phyloP scores from a whole-genome alignment of 106 monocot species.

The Dendrobium chrysotoxum region DNA sequence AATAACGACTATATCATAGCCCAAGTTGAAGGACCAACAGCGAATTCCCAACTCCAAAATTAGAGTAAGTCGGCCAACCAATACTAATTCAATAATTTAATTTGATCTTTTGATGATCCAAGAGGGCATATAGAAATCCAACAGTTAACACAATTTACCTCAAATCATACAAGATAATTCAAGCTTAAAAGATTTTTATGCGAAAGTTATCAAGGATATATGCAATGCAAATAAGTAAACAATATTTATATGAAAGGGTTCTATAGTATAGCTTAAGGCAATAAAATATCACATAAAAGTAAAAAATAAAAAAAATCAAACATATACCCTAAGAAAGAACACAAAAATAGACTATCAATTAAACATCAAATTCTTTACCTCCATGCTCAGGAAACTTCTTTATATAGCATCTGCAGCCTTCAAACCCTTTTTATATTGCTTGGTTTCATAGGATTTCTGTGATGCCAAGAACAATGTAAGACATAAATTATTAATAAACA shows the following conservation, averaged over 20 bases:
- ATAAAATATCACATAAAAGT: background rate
- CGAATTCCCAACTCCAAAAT: background rate
- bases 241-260: background rate
- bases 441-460: conserved; percentile 99
- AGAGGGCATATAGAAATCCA: background rate
- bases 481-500: background rate
- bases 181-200: background rate
- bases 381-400: conserved; percentile 97
- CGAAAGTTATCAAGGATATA: background rate
- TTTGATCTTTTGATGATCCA: background rate
- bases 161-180: background rate
- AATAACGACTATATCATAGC: background rate
- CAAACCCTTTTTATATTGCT: conserved; percentile 95
- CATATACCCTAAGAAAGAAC: background rate
- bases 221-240: background rate
- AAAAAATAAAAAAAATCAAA: background rate
- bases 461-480: background rate
- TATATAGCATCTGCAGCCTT: conserved; percentile 93
- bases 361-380: conserved; percentile 35
- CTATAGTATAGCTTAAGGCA: background rate
- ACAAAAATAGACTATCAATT: background rate
- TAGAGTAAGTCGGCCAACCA: background rate
- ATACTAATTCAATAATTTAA: too few relatives aligned
- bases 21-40: background rate
- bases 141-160: background rate